Conservation (phyloP, 2,329 filamentous ascomycete genomes). For the Hymenoscyphus fructigenus region DNA sequence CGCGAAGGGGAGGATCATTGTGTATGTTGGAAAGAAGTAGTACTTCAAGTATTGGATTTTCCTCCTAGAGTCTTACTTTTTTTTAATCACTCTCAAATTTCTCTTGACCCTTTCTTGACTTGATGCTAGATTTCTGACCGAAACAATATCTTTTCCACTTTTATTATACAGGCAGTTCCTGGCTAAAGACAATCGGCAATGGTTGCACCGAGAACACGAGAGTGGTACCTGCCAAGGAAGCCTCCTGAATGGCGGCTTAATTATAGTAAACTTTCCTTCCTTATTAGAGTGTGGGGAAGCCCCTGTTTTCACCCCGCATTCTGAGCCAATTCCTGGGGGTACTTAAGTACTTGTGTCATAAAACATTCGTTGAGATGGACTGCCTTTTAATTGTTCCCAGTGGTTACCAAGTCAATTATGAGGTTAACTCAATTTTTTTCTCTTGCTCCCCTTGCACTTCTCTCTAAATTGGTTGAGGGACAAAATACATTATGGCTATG, state of each 20-base stretch:
- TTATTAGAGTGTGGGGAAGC: neutral
- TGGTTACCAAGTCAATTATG: neutral
- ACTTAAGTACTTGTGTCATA: neutral
- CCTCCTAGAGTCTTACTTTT: no score
- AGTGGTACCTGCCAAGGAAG: neutral
- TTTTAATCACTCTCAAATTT: no score
- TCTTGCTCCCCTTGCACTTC: neutral
- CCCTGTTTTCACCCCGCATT: neutral
- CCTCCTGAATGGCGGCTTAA: neutral
- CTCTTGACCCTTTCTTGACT: no score
- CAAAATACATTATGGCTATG: constrained; percentile 17
- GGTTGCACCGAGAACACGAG: neutral
- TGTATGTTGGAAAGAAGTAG: constrained; percentile 12
- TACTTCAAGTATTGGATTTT: no score
- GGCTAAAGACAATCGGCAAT: no score
- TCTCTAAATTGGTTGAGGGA: neutral
- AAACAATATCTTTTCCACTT: no score
- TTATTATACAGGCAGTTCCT: no score
- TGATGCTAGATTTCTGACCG: no score
- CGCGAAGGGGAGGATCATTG: constrained; percentile 59
- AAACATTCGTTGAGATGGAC: neutral
- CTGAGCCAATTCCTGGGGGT: neutral
- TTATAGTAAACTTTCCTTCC: neutral
- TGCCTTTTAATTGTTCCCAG: neutral
- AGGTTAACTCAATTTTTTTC: neutral